Evolutionary conservation across 352 stramenopile species (phyloP).

Genomic region (Peronospora destructor): DNA sequence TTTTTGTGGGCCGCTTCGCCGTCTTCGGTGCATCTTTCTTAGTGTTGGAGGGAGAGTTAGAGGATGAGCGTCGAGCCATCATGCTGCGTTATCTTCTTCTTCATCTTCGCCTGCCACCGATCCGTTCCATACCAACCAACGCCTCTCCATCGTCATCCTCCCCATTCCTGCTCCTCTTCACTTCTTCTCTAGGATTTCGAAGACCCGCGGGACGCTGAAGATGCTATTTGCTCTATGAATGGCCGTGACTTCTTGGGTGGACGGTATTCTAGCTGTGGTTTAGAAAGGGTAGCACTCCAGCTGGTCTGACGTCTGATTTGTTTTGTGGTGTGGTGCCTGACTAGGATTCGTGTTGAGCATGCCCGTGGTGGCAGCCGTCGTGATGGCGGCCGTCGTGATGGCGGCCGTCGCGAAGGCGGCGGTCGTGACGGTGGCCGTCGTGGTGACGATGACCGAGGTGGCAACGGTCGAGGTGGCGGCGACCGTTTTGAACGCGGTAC

Average conservation of each 20-base stretch:
- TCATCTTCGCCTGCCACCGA: slow-evolving; percentile 20
- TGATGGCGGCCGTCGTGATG: slow-evolving; percentile 34
- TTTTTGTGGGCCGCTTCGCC: not conserved
- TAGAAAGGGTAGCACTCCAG: not conserved
- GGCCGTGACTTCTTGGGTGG: slow-evolving; percentile 79
- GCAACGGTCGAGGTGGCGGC: slow-evolving; percentile 25
- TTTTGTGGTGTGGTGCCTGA: slow-evolving; percentile 4
- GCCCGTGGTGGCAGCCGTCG: slow-evolving; percentile 68
- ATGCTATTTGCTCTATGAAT: slow-evolving; percentile 84
- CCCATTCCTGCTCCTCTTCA: slow-evolving; percentile 43
- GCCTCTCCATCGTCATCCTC: slow-evolving; percentile 44
- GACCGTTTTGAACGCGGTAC: slow-evolving; percentile 62
- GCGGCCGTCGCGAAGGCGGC: slow-evolving; percentile 42
- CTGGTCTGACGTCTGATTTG: slow-evolving; percentile 1
- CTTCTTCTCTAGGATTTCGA: slow-evolving; percentile 81
- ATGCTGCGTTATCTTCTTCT: slow-evolving; percentile 29
- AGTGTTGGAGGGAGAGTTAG: slow-evolving; percentile 19
- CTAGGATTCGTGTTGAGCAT: slow-evolving; percentile 74
- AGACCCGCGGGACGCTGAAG: slow-evolving; percentile 81
- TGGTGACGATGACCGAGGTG: slow-evolving; percentile 28
- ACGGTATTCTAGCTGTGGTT: slow-evolving; percentile 32
- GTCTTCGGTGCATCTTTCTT: slow-evolving; percentile 10
- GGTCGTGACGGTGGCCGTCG: slow-evolving; percentile 30
- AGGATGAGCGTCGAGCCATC: slow-evolving; percentile 28
- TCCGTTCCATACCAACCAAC: slow-evolving; percentile 35